These are phyloP conservation scores for Naegleria fowleri DNA, from an alignment of 208 protist genomes.

Conservation along the genomic window DNA sequence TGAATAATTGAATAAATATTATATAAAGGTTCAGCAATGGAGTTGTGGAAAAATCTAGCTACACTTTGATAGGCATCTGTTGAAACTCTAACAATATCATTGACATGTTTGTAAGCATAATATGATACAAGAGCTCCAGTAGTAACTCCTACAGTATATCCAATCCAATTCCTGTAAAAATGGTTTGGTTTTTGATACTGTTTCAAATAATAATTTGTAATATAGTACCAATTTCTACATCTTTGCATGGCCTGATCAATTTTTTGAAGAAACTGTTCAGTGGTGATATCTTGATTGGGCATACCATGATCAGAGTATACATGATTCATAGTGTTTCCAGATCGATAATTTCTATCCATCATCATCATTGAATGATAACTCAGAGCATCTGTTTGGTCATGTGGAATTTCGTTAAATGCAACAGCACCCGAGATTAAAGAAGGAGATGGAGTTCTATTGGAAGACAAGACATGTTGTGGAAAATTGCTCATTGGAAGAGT, in stretches of 20 bases:
- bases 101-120: background rate
- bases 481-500: background rate
- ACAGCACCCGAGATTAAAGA: background rate
- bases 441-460: background rate
- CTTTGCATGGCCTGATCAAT: background rate
- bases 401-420: background rate
- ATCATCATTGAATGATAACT: too few relatives aligned
- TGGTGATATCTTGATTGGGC: background rate
- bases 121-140: background rate
- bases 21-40: background rate
- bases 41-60: background rate
- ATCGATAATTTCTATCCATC: background rate
- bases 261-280: background rate
- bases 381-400: too few relatives aligned
- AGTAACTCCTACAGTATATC: background rate
- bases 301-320: background rate
- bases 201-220: background rate
- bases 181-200: conserved; percentile 2
- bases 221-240: background rate
- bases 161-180: conserved; percentile 26
- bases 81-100: background rate
- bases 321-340: too few relatives aligned
- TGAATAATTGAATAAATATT: conserved; percentile 30
- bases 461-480: too few relatives aligned
- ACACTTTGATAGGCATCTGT: background rate